Evolutionary conservation across 768 basidiomycete species (phyloP).

Genomic region (Leccinellum rugosiceps): DNA sequence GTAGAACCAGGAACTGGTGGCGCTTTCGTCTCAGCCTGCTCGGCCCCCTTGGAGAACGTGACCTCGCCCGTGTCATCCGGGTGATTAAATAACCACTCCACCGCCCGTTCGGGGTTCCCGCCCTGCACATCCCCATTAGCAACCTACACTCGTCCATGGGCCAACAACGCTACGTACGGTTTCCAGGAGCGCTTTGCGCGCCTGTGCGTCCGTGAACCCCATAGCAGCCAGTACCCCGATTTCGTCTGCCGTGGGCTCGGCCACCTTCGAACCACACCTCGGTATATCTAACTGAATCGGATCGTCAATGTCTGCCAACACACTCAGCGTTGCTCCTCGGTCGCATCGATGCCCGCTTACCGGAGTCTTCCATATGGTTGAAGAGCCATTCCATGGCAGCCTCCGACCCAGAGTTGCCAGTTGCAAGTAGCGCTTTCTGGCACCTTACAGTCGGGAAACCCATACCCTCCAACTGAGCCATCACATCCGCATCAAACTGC

Average conservation of each 20-base stretch:
- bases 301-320: constrained; percentile 74
- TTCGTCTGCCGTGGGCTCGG: constrained; percentile 68
- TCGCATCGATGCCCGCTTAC: constrained; percentile 35
- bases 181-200: constrained; percentile 80
- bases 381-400: constrained; percentile 97
- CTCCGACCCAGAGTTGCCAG: constrained; percentile 71
- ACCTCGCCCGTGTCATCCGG: constrained; percentile 81
- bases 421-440: constrained; percentile 88
- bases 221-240: constrained; percentile 79
- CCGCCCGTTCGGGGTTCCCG: constrained; percentile 77
- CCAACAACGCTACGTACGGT: constrained; percentile 52
- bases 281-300: constrained; percentile 48
- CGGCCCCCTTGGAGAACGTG: constrained; percentile 23
- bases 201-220: constrained; percentile 87
- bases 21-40: constrained; percentile 14
- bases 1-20: constrained; percentile 47
- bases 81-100: constrained; percentile 96
- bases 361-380: constrained; percentile 90
- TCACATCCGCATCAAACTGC: constrained; percentile 68
- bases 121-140: constrained; percentile 38
- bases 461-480: constrained; percentile 82
- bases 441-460: constrained; percentile 86
- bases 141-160: not conserved
- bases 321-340: not conserved
- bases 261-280: constrained; percentile 18